Evolutionary conservation across 768 basidiomycete species (phyloP).

Genomic region (Dioszegia hungarica): DNA sequence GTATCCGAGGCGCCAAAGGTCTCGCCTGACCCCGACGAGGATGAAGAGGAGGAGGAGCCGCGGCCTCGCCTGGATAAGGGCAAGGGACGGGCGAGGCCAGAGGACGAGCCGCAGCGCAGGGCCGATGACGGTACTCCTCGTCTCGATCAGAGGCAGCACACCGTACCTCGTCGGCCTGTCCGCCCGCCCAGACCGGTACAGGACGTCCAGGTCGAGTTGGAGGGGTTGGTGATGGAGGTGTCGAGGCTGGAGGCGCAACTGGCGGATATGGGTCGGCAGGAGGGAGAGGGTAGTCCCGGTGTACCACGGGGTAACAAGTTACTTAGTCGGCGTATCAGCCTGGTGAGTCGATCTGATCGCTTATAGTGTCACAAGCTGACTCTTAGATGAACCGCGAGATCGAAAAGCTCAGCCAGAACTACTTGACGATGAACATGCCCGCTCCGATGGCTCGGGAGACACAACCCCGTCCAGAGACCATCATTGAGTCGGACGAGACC

Average conservation of each 20-base stretch:
- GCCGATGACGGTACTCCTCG: background rate
- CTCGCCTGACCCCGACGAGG: background rate
- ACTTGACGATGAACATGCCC: too few species aligned
- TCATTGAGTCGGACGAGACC: background rate
- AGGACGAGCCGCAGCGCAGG: background rate
- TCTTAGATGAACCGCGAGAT: background rate
- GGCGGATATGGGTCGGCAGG: background rate
- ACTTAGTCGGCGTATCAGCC: background rate
- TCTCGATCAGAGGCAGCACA: too few species aligned
- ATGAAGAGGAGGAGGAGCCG: conserved; percentile 7
- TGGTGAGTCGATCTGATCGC: background rate
- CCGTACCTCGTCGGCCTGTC: too few species aligned
- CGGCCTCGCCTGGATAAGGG: conserved; percentile 7
- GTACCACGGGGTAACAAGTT: background rate
- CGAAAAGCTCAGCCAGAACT: background rate
- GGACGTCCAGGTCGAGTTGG: background rate
- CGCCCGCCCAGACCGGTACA: too few species aligned
- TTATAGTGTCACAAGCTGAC: background rate
- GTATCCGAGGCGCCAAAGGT: too few species aligned
- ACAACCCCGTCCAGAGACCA: background rate
- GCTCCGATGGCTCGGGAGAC: background rate
- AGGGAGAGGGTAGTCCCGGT: background rate
- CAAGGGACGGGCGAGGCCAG: conserved; percentile 7
- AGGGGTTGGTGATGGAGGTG: background rate
- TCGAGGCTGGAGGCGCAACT: background rate